Percentiles rank a stretch among this genome's conserved stretches.
Conservation (phyloP, 305 asterid genomes). For the Fraxinus greggii region DNA sequence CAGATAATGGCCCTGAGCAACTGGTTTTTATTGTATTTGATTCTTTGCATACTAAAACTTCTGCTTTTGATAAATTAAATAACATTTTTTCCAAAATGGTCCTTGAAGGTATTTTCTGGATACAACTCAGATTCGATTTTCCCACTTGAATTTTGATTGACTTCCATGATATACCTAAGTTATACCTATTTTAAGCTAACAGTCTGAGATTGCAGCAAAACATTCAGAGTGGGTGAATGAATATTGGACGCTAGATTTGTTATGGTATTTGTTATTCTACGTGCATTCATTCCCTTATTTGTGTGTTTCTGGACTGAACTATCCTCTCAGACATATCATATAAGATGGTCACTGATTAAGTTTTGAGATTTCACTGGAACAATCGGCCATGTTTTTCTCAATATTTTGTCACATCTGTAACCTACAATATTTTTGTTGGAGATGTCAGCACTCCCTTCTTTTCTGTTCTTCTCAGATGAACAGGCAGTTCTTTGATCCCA, state of each 20-base stretch:
- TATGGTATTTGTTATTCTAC: background rate
- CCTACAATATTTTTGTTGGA: background rate
- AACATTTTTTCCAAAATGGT: background rate
- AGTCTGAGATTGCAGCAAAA: background rate
- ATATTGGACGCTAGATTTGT: background rate
- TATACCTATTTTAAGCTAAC: background rate
- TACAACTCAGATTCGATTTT: background rate
- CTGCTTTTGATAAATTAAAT: background rate
- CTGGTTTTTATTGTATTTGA: background rate
- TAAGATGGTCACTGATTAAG: background rate
- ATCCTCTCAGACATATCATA: background rate
- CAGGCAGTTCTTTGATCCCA: background rate
- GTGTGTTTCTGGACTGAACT: background rate
- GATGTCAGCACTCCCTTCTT: background rate
- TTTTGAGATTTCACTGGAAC: background rate
- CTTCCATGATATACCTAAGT: background rate
- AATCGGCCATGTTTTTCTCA: background rate
- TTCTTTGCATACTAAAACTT: background rate
- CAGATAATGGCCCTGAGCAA: background rate
- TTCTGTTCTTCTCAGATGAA: background rate
- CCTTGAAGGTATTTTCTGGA: background rate
- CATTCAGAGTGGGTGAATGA: background rate
- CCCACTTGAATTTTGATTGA: background rate
- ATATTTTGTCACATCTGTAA: background rate
- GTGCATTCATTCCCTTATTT: background rate